These are phyloP conservation scores for Talaromyces nanjingensis DNA, from an alignment of 495 filamentous ascomycete genomes.

Conservation along the genomic window DNA sequence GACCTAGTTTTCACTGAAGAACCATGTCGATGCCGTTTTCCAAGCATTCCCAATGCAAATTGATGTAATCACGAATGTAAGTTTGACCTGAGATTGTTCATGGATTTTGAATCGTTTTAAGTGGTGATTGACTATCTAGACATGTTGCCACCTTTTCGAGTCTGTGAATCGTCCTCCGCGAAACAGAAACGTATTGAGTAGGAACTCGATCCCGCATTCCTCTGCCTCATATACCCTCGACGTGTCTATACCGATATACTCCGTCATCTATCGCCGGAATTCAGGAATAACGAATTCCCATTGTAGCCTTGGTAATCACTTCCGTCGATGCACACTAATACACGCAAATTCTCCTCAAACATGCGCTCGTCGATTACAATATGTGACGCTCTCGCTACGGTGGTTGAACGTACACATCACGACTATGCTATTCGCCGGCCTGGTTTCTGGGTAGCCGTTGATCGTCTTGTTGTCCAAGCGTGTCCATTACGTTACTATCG, in stretches of 20 bases:
- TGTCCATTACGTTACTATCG: too few species aligned
- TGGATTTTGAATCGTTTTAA: constrained; percentile 1
- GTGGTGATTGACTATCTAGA: constrained; percentile 3
- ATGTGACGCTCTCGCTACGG: constrained; percentile 13
- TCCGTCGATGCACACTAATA: constrained; percentile 6
- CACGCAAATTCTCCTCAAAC: not conserved
- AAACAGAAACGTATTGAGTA: not conserved
- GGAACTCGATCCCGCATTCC: not conserved
- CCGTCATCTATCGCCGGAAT: not conserved
- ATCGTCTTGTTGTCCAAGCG: too few species aligned
- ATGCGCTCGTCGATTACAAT: constrained; percentile 13
- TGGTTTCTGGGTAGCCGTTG: too few species aligned
- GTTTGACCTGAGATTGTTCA: not conserved
- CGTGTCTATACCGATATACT: constrained; percentile 8
- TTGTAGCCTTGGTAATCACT: constrained; percentile 8
- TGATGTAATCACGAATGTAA: not conserved
- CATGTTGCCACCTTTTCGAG: not conserved
- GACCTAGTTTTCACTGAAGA: constrained; percentile 11
- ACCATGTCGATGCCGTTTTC: not conserved
- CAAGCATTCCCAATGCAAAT: not conserved
- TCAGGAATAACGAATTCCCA: not conserved
- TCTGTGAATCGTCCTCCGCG: not conserved
- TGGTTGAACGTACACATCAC: not conserved
- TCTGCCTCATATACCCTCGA: not conserved
- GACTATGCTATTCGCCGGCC: too few species aligned